Evolutionary conservation across 2,329 filamentous ascomycete genomes (phyloP), one percentile per base, ranked within the genome.

Genomic region (Chaetomiaceae sp.): DNA sequence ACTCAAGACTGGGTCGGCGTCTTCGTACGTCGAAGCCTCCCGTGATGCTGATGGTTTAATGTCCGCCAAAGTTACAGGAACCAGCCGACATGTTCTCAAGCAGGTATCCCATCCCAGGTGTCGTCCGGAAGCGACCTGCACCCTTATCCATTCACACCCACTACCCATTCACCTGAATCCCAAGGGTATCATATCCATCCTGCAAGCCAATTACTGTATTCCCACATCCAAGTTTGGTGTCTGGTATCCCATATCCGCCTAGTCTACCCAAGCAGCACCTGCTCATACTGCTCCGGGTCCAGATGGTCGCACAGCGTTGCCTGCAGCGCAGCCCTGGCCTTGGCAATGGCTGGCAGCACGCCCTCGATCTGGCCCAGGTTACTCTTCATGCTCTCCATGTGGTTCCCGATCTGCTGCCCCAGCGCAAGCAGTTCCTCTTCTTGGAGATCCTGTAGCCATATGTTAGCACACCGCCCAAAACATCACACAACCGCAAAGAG

Each of bases 281-380:
- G 68, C 51, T 80, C 78, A 52, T 79, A 77, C 55, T 72, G 66
- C 33, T 71, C 69, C 31, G 66, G 65, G 25, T 72, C 71, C 22
- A 83, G 63, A 54, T 78, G 71, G 40, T 69, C 66, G 33, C 75
- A 69, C 53, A 83, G 61, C 33, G 77, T 72, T 14, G 71, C 71
- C 60, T 76, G 76, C 48, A 83, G 61, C 3, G 76, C 73, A 2
- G 78, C 79, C 46, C 69, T 71, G 59, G 72, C 79, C 51, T 69
- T 72, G 17, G 61, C 65, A 15, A 83, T 74, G 31, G 76, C 74
- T 1, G 77, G 76, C 6, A 75, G 61, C 4, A 84, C 69, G 6
- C 75, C 77, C 1, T 77, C 75, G 14, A 80, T 74, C 66, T 82
- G 80, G 53, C 72, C 68, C 36, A 82, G 68, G 61, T 83, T 83